These are phyloP conservation scores for Polytolypa hystricis DNA, from an alignment of 2,329 filamentous ascomycete species.

Conservation along the genomic window DNA sequence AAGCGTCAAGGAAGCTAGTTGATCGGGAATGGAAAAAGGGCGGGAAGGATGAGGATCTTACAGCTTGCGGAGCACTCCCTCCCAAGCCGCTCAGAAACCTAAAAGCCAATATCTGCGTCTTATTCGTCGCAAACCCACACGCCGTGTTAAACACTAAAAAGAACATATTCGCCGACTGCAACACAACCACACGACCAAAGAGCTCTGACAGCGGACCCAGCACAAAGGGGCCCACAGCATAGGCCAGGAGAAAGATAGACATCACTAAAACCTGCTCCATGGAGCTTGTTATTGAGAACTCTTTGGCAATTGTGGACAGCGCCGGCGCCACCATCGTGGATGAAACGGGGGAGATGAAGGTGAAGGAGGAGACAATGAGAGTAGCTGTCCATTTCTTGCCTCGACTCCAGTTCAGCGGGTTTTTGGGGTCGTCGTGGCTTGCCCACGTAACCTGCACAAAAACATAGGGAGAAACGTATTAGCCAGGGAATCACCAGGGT, in stretches of 20 bases:
- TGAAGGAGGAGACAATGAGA: constrained; percentile 46
- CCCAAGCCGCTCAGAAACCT: constrained; percentile 49
- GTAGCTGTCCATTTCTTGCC: constrained; percentile 48
- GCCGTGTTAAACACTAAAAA: constrained; percentile 50
- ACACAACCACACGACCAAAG: constrained; percentile 43
- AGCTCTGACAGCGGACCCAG: constrained; percentile 45
- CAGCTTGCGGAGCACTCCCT: constrained; percentile 45
- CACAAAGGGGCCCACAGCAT: constrained; percentile 42
- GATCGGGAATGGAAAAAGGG: background rate
- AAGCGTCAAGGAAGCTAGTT: background rate
- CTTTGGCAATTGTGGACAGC: constrained; percentile 40
- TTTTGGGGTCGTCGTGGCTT: constrained; percentile 39
- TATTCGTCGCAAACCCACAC: constrained; percentile 45
- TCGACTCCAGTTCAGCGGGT: constrained; percentile 44
- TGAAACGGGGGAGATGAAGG: constrained; percentile 53
- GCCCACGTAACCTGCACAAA: constrained; percentile 43
- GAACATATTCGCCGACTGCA: constrained; percentile 45
- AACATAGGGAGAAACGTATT: no score
- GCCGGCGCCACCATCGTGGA: constrained; percentile 49
- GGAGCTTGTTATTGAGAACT: constrained; percentile 41
- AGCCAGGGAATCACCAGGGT: no score
- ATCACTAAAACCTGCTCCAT: constrained; percentile 39
- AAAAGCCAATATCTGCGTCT: constrained; percentile 45
- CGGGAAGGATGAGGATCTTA: constrained; percentile 19
- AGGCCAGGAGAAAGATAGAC: constrained; percentile 46